Evolutionary conservation across 345 rosid genomes (phyloP), one percentile per base, ranked within the genome.

Genomic region (Brassica rapa): DNA sequence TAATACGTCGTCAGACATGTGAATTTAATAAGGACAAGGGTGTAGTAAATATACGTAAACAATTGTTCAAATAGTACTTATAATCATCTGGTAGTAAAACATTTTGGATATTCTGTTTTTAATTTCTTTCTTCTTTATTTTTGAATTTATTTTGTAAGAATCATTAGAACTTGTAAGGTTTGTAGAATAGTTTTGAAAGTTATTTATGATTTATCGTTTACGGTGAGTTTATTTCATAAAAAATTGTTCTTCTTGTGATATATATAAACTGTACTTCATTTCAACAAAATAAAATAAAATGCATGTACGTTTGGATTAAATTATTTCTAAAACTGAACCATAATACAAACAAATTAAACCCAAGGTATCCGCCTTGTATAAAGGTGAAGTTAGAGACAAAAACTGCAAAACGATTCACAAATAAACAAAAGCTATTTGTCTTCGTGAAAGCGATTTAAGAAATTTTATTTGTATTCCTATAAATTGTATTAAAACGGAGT

Each of bases 11-110:
- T 51, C 56, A 51, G 56, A 51, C 56, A 51, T n/a, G 56, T 51
- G 56, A 51, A 51, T 51, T 41, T 51, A 51, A 51, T 51, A 51
- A 51, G 56, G 72, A 69, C 72, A 69, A 69, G n/a, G 15, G 9
- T 51, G 27, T 29, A 24, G 27, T 29, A 24, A 14, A 24, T 37
- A 66, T 66, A 39, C 37, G 24, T 46, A 46, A 12, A 43, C 24
- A 2, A 6, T 8, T 8, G 4, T 9, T 35, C 15, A 64, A 64
- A 35, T 33, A 64, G 25, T 64, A 16, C 19, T 33, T 30, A n/a
- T 30, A 30, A 30, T 30, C 4, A 29, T 62, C 41, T 27, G 9
- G 21, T 29, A n/a, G 21, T 11, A 29, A 29, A n/a, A 30, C 15
- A 33, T 63, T 15, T 33, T 63, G 68, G 23, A 30, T n/a, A 27